Conservation (phyloP, 345 rosid species). For the Melaleuca quinquenervia region DNA sequence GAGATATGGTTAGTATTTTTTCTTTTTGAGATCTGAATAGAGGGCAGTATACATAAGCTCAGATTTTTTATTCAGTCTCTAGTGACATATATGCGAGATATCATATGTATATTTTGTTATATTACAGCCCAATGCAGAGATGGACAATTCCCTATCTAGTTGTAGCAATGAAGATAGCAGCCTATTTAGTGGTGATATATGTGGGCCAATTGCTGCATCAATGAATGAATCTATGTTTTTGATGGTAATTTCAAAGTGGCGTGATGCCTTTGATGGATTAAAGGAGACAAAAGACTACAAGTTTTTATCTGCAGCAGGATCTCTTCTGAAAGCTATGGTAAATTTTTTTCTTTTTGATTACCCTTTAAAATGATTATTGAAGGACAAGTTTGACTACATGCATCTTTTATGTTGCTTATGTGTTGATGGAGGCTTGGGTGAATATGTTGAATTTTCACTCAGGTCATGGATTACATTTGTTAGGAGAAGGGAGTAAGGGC, state of each 20-base stretch:
- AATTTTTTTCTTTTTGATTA: not conserved
- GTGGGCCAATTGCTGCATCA: conserved; percentile 92
- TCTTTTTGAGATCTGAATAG: not conserved
- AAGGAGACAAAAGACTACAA: conserved; percentile 73
- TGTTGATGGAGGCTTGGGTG: not conserved
- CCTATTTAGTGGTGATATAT: conserved; percentile 53
- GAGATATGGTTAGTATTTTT: not conserved
- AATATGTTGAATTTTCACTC: not conserved
- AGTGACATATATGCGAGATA: not conserved
- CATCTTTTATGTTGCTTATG: not conserved
- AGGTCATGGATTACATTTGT: not conserved
- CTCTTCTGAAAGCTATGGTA: conserved; percentile 84
- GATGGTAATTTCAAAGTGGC: conserved; percentile 81
- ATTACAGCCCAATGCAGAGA: conserved; percentile 31
- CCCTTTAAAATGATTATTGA: not conserved
- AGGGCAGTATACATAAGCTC: not conserved
- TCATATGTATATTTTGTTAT: conserved; percentile 1
- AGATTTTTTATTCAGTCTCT: not conserved
- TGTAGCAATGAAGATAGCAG: conserved; percentile 28
- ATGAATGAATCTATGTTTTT: conserved; percentile 84
- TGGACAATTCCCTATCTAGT: conserved; percentile 19
- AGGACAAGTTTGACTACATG: not conserved
- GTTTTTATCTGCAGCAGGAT: conserved; percentile 71
- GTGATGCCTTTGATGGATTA: conserved; percentile 64
- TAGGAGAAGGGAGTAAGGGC: not conserved